These are phyloP conservation scores for Passiflora organensis DNA, from an alignment of 345 rosid genomes.

Conservation along the genomic window DNA sequence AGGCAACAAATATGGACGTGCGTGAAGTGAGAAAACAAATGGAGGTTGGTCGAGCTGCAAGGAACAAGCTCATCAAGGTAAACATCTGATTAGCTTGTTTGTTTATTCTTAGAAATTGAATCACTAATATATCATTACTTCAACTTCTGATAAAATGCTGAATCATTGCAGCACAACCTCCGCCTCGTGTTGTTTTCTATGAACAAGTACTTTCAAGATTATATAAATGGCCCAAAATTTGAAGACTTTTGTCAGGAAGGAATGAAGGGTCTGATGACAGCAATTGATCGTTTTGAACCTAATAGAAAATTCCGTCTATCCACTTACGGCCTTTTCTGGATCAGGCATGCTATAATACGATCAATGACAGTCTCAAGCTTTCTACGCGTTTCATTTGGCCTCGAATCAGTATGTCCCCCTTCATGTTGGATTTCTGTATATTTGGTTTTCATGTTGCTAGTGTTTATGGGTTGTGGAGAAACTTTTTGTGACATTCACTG, in stretches of 20 bases:
- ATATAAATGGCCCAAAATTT: slow-evolving; percentile 64
- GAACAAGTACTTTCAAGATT: slow-evolving; percentile 84
- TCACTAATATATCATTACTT: background rate
- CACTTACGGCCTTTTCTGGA: slow-evolving; percentile 88
- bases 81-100: background rate
- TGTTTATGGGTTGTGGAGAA: background rate
- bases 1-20: slow-evolving; percentile 37
- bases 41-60: slow-evolving; percentile 76
- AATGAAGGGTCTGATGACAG: slow-evolving; percentile 76
- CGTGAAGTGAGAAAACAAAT: slow-evolving; percentile 47
- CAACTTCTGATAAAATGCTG: background rate
- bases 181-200: slow-evolving; percentile 83
- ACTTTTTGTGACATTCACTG: background rate
- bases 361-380: slow-evolving; percentile 88
- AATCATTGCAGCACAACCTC: slow-evolving; percentile 81
- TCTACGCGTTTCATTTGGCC: slow-evolving; percentile 81
- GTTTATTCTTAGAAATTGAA: background rate
- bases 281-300: slow-evolving; percentile 92
- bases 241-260: slow-evolving; percentile 99
- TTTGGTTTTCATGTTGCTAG: background rate
- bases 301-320: slow-evolving; percentile 72
- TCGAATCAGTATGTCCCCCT: slow-evolving; percentile 62
- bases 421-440: slow-evolving; percentile 6
- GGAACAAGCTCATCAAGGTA: slow-evolving; percentile 90
- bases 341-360: slow-evolving; percentile 81